Evolutionary conservation across 1,139 yeast species (phyloP), one percentile per base, ranked within the genome.

Genomic region (Suhomyces maxii): DNA sequence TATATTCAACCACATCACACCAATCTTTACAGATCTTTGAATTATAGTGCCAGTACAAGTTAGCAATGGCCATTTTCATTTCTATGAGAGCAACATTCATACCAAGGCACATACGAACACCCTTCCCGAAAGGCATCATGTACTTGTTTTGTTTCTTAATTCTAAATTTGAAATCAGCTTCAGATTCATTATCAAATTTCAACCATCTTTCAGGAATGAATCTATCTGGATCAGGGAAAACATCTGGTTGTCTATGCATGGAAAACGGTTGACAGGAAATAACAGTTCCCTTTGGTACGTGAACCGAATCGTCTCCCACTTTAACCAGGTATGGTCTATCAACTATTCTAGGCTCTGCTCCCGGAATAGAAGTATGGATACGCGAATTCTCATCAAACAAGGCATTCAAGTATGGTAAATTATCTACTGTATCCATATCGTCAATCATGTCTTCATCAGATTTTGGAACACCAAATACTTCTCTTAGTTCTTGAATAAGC

Each of bases 51-150:
- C 79, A 73, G 59, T 83, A 80, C 11, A 84, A 61, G 47, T 76
- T 74, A 11, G 83, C 80, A 26, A 82, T 59, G 8, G 79, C 76
- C 39, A 83, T 58, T 57, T 84, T 84, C 73, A 85, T 83, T 59
- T 84, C 91, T 39, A 80, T 79, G 32, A 80, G 63, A 0, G 90
- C 91, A 46, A 85, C 66, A 56, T 84, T 76, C 83, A 82, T 79
- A 0, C 91, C 91, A 46, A 84, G 67, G 56, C 91, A 85, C 90
- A 84, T 84, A 50, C 90, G 68, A n/a, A 83, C 73, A 2, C 91
- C 91, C 40, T 82, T 79, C 1, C 91, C 90, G 68, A 85, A 85
- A 0, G 86, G 83, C 76, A 84, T 78, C 75, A 84, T 77, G 53
- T 72, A 73, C 47, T 71, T 74, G 49, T 74, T 72, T 79, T 83